Evolutionary conservation across 495 filamentous ascomycete species (phyloP).

Genomic region (Tuber indicum): DNA sequence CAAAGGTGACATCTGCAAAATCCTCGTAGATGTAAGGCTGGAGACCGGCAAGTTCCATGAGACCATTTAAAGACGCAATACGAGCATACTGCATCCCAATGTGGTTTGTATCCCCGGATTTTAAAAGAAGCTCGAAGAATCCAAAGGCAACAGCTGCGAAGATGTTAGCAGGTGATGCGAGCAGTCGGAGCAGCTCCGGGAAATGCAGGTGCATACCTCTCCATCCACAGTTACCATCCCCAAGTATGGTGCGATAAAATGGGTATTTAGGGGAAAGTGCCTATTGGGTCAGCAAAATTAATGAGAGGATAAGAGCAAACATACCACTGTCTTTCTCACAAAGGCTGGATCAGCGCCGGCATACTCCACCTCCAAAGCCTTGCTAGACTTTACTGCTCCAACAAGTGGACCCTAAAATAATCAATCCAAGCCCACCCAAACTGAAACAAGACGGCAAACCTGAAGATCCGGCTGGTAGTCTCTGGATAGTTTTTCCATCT

Average conservation of each 20-base stretch:
- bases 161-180: constrained; percentile 26
- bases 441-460: constrained; percentile 46
- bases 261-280: constrained; percentile 76
- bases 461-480: constrained; percentile 61
- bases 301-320: constrained; percentile 36
- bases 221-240: constrained; percentile 97
- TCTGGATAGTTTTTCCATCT: constrained; percentile 53
- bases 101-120: constrained; percentile 55
- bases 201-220: constrained; percentile 61
- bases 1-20: constrained; percentile 68
- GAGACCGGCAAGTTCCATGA: constrained; percentile 65
- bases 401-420: constrained; percentile 68
- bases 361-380: constrained; percentile 76
- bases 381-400: constrained; percentile 67
- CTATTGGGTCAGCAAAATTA: constrained; percentile 46
- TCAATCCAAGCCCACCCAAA: constrained; percentile 13
- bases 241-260: constrained; percentile 76
- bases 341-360: constrained; percentile 82
- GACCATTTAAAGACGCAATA: constrained; percentile 61
- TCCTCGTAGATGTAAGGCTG: constrained; percentile 66
- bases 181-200: constrained; percentile 6
- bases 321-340: constrained; percentile 76
- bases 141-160: constrained; percentile 75
- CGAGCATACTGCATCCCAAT: constrained; percentile 64
- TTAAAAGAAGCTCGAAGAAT: constrained; percentile 81